These are phyloP conservation scores for Cytospora leucostoma DNA, from an alignment of 2,329 filamentous ascomycete genomes.

Conservation along the genomic window DNA sequence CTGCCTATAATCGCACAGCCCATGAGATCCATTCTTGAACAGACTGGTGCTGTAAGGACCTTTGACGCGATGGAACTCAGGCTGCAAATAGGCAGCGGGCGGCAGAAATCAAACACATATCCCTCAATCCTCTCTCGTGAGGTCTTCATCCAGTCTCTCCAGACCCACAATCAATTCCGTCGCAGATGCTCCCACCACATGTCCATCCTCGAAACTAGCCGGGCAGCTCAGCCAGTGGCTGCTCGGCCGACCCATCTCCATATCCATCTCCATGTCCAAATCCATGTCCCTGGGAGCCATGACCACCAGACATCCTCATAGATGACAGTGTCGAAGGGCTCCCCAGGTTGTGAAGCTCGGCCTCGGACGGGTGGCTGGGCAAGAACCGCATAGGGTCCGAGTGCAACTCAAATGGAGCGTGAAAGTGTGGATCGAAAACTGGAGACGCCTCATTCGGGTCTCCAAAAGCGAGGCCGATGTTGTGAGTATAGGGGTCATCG, in stretches of 20 bases:
- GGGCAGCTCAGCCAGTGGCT: constrained; percentile 21
- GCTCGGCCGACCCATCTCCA: constrained; percentile 5
- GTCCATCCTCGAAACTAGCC: neutral
- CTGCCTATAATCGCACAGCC: too few relatives aligned
- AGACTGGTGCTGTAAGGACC: too few relatives aligned
- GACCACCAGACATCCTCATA: neutral
- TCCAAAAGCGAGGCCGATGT: constrained; percentile 13
- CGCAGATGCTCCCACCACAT: too few relatives aligned
- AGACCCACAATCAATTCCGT: too few relatives aligned
- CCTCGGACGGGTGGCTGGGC: neutral
- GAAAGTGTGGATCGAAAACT: constrained; percentile 1
- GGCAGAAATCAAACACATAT: too few relatives aligned
- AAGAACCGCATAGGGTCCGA: constrained; percentile 1
- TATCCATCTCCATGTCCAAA: neutral
- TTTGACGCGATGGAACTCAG: too few relatives aligned
- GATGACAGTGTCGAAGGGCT: too few relatives aligned
- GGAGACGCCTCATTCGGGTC: constrained; percentile 11
- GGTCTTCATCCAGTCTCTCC: too few relatives aligned
- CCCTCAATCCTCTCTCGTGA: too few relatives aligned
- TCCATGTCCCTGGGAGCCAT: neutral
- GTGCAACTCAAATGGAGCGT: constrained; percentile 29
- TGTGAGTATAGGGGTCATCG: constrained; percentile 11
- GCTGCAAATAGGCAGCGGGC: too few relatives aligned
- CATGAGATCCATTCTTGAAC: too few relatives aligned
- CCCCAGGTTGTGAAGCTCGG: neutral